These are phyloP conservation scores for Betula pendula DNA, from an alignment of 306 rosid species.

Conservation along the genomic window DNA sequence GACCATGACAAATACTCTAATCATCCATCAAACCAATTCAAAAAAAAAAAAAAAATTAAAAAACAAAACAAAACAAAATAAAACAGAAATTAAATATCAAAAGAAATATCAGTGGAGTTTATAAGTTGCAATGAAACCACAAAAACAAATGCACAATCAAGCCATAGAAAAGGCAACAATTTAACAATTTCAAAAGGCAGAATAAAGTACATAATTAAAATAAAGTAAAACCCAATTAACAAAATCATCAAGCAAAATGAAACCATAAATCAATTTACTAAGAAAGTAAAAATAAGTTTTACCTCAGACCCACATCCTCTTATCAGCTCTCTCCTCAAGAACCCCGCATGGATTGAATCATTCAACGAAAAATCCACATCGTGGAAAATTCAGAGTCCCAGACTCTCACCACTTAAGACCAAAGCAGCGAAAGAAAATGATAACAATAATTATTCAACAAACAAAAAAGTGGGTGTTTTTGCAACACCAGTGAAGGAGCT, in stretches of 20 bases:
- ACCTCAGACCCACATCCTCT: conserved; percentile 87
- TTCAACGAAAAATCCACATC: conserved; percentile 41
- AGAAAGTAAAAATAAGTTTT: conserved; percentile 40
- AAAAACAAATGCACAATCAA: conserved; percentile 31
- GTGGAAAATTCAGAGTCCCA: conserved; percentile 33
- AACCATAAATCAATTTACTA: conserved; percentile 30
- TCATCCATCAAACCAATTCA: conserved; percentile 27
- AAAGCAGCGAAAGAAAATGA: conserved; percentile 36
- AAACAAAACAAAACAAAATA: neutral
- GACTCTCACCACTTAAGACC: conserved; percentile 33
- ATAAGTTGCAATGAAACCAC: conserved; percentile 36
- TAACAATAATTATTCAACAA: conserved; percentile 35
- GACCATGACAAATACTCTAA: conserved; percentile 34
- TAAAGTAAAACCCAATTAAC: conserved; percentile 35
- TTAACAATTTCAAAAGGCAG: conserved; percentile 22
- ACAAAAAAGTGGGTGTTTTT: conserved; percentile 50
- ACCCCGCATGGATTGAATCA: conserved; percentile 57
- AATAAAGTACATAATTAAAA: conserved; percentile 20
- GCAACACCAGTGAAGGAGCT: conserved; percentile 68
- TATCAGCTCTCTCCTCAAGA: conserved; percentile 39
- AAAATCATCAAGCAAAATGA: conserved; percentile 30
- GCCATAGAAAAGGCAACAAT: conserved; percentile 28
- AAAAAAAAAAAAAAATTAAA: neutral
- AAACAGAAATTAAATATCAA: neutral
- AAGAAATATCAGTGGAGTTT: conserved; percentile 15